Evolutionary conservation across 2,329 filamentous ascomycete genomes (phyloP), one percentile per base, ranked within the genome.

Genomic region (Immersiporthe knoxdaviesiana): DNA sequence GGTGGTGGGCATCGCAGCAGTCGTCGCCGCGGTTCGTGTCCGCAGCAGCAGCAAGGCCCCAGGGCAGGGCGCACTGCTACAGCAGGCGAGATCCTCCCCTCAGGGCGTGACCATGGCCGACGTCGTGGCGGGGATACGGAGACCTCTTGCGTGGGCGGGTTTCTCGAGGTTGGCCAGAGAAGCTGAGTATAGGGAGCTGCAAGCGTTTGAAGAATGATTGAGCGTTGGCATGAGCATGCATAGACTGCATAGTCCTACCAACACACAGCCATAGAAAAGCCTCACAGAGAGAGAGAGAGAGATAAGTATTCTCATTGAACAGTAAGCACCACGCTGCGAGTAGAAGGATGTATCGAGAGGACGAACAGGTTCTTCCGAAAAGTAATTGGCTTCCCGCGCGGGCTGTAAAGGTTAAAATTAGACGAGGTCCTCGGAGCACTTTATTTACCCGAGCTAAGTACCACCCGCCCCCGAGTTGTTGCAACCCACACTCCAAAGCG

Each of bases 161-260:
- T 21, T 24, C 56, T 16, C 27, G 30, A 14, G 35, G 32, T 21
- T 4, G n/a, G 30, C 11, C 7, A 65, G 14, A 32, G 50, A 56
- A 32, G n/a, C 63, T 0, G 47, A 60, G 32, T 70, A 70, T 44
- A 62, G 61, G 3, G 66, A 70, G 14, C 37, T 70, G 21, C 52
- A 60, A 3, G 58, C 58, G 12, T 68, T 63, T 16, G 69, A 68
- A 18, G 69, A 70, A 16, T 65, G 3, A 70, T 18, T 24, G 41
- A 65, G 54, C n/a, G 21, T 12, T 67, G 44, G 59, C 47, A 63
- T 63, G 32, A 5, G 44, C 5, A 11, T n/a, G 16, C 44, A 47
- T 44, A 7, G 52, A 18, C 14, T 56, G 14, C 12, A 18, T 56
- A 14, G 24, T 18, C 16, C 14, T n/a, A 18, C 14, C 11, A 16